These are phyloP conservation scores for Rhynchospora pubera DNA, from an alignment of 176 grass and related monocot genomes.

Conservation along the genomic window DNA sequence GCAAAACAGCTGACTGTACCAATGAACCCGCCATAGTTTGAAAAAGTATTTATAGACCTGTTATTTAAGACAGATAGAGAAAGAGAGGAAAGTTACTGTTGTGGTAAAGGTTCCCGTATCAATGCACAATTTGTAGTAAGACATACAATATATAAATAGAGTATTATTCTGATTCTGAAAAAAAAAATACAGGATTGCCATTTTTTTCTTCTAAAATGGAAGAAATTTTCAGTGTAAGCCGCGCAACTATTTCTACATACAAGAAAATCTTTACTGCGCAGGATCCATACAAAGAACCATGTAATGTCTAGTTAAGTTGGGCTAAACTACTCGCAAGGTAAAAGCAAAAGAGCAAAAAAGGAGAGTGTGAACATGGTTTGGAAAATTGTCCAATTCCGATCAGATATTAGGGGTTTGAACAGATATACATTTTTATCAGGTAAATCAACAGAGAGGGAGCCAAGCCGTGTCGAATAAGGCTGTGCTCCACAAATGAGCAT, in stretches of 20 bases:
- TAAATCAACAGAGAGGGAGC: too few relatives aligned
- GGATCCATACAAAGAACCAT: background rate
- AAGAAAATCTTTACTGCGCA: background rate
- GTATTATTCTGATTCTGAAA: background rate
- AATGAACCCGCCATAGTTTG: conserved; percentile 14
- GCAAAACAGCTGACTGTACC: conserved; percentile 57
- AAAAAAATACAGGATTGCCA: background rate
- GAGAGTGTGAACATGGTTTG: too few relatives aligned
- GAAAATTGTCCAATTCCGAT: too few relatives aligned
- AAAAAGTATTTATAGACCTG: background rate
- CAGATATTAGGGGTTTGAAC: too few relatives aligned
- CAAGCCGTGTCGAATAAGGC: too few relatives aligned
- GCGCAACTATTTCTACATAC: background rate
- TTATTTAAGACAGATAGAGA: conserved; percentile 4
- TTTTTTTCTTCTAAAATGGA: background rate
- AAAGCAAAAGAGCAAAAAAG: too few relatives aligned
- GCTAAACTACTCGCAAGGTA: too few relatives aligned
- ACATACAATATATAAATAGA: background rate
- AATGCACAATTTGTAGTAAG: background rate
- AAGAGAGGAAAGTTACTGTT: background rate
- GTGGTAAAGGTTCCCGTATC: background rate
- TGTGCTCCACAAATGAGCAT: background rate
- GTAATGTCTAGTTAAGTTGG: background rate
- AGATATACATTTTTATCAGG: background rate
- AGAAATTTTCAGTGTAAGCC: background rate